Conservation (phyloP, 2,329 filamentous ascomycete species). For the Phyllosticta citriasiana region DNA sequence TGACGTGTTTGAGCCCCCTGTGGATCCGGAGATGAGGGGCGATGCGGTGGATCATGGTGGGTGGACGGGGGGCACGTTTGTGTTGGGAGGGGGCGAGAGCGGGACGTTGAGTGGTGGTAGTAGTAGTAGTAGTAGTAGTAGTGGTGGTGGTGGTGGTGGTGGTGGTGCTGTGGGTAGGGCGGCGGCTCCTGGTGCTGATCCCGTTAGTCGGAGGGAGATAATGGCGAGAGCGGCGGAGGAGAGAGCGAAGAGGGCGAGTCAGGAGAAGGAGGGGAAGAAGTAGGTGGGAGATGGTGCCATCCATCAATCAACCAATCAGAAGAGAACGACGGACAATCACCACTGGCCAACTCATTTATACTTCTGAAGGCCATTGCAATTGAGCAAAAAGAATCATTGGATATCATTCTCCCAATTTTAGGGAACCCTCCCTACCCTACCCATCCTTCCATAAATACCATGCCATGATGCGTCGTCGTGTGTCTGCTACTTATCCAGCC, state of each 20-base stretch:
- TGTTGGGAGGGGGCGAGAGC: constrained; percentile 23
- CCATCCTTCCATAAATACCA: neutral
- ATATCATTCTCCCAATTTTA: neutral
- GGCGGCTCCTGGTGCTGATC: constrained; percentile 12
- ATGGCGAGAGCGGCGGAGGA: constrained; percentile 67
- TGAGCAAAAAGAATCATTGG: neutral
- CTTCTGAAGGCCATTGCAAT: neutral
- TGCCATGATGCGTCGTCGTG: neutral
- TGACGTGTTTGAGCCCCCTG: constrained; percentile 23
- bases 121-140: constrained; percentile 14
- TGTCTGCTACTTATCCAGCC: neutral
- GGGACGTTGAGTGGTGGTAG: constrained; percentile 17
- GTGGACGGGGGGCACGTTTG: constrained; percentile 33
- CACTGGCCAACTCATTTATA: neutral
- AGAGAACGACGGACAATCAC: neutral
- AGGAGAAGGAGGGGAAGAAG: constrained; percentile 23
- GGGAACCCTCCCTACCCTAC: neutral
- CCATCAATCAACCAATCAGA: neutral
- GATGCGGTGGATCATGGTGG: constrained; percentile 31
- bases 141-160: too few relatives aligned
- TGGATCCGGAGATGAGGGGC: constrained; percentile 15
- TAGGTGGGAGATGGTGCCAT: neutral
- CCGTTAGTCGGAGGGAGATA: constrained; percentile 61
- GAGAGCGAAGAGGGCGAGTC: constrained; percentile 43
- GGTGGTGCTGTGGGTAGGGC: too few relatives aligned